A percentile compares a stretch with the other conserved stretches of the same genome.
Conservation (phyloP, 805 yeast genomes). For the Suhomyces faveliae region DNA sequence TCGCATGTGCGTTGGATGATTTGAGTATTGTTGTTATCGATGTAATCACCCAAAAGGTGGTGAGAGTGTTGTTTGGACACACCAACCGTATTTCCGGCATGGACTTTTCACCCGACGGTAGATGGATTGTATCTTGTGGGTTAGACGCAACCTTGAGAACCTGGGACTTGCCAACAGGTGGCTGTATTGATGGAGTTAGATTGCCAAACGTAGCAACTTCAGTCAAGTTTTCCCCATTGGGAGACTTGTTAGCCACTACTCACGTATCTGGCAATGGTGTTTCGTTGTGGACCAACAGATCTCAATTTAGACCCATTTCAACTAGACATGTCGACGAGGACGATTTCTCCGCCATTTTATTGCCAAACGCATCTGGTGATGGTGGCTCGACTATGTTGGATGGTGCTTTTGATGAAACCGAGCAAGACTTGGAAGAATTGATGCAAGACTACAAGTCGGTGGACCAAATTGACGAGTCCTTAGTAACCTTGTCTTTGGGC, state of each 20-base stretch:
- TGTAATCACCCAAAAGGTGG: slow-evolving; percentile 72
- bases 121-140: slow-evolving; percentile 86
- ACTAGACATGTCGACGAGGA: slow-evolving; percentile 74
- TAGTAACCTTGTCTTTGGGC: slow-evolving; percentile 72
- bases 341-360: slow-evolving; percentile 58
- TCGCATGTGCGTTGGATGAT: slow-evolving; percentile 85
- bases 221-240: slow-evolving; percentile 78
- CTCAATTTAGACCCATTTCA: slow-evolving; percentile 77
- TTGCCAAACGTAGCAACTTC: slow-evolving; percentile 78
- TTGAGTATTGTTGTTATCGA: slow-evolving; percentile 82
- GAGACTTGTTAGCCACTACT: slow-evolving; percentile 87
- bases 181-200: slow-evolving; percentile 88
- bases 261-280: slow-evolving; percentile 91
- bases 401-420: slow-evolving; percentile 64
- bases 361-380: slow-evolving; percentile 80
- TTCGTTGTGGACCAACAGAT: slow-evolving; percentile 85
- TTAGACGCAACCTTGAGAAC: slow-evolving; percentile 88
- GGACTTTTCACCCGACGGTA: slow-evolving; percentile 92
- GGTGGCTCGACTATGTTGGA: slow-evolving; percentile 70
- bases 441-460: slow-evolving; percentile 47
- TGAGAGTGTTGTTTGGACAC: slow-evolving; percentile 89
- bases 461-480: slow-evolving; percentile 58
- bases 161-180: slow-evolving; percentile 97
- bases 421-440: slow-evolving; percentile 28
- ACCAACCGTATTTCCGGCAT: slow-evolving; percentile 80